Conservation (phyloP, 306 rosid species). For the Quercus ilex region DNA sequence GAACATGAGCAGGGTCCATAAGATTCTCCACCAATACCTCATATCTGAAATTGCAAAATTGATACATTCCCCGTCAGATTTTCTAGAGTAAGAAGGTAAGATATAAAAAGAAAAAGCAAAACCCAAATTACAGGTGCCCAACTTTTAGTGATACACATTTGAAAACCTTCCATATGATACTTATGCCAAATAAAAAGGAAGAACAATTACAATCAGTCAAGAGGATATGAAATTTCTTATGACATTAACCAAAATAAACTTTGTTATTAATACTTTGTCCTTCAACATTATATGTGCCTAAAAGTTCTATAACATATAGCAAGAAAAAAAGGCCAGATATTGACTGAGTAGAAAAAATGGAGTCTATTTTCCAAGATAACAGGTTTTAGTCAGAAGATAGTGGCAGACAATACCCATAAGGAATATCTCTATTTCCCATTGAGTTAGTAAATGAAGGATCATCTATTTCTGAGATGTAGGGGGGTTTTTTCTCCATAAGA, state of each 20-base stretch:
- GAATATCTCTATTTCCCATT: conserved; percentile 73
- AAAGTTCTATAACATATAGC: neutral
- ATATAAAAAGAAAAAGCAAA: neutral
- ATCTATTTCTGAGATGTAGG: conserved; percentile 65
- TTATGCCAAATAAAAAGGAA: neutral
- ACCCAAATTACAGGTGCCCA: neutral
- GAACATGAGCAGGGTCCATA: conserved; percentile 91
- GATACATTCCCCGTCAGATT: neutral
- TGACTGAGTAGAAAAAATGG: neutral
- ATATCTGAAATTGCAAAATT: conserved; percentile 54
- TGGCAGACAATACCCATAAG: conserved; percentile 61
- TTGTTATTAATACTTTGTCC: neutral
- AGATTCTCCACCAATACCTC: conserved; percentile 90
- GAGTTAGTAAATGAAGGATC: conserved; percentile 56
- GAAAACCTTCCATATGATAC: neutral
- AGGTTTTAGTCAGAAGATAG: neutral
- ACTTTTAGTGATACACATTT: neutral
- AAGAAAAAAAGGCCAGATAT: neutral
- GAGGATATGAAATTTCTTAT: neutral
- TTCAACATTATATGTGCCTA: neutral
- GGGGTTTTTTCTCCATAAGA: conserved; percentile 51
- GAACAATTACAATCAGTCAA: neutral
- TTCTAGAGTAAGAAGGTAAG: neutral
- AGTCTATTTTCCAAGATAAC: neutral
- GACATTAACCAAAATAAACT: neutral